Evolutionary conservation across 495 filamentous ascomycete species (phyloP), one percentile per base, ranked within the genome.

Genomic region (Xylaria bambusicola): DNA sequence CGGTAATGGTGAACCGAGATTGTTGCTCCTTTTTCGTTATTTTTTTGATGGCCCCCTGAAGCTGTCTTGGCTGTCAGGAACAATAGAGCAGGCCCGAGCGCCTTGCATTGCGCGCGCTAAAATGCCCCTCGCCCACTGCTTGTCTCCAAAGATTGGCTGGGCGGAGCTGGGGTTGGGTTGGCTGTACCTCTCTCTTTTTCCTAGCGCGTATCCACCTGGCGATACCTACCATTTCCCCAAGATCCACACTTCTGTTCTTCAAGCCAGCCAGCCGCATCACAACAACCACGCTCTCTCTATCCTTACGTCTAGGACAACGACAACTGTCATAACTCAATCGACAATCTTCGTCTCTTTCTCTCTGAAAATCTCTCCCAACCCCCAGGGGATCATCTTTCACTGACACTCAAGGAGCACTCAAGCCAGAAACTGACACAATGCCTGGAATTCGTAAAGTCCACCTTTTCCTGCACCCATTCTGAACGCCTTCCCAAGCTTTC

Each of bases 81-180:
- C 31, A 21, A 45, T 49, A 29, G n/a, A 23, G 40, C n/a, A 24
- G 49, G 57, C 41, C 49, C 57, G 49, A 52, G 57, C 57, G 57
- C 23, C 57, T 38, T 53, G 57, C 57, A 60, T 49, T 27, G 57
- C 57, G 40, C 38, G 58, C 51, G 44, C 58, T 61, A 61, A 56
- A 36, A 47, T 17, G 35, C 42, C 38, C 42, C 56, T 10, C 10
- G 31, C 31, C 31, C 31, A 9, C 8, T 10, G 7, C 36, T 13
- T 13, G 36, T 53, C 38, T 15, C 42, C 57, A 46, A 47, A 53
- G 24, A 52, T 60, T 51, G 49, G 57, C 57, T 38, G 36, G 36
- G 31, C 31, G 10, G 31, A 33, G 10, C 31, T 7, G 29, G 29
- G 29, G 31, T n/a, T n/a, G 6, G 8, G 42, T 27, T 56, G 35